Base-by-base conservation (phyloP, 306 rosid species). In the Gastrolobium bilobum region DNA sequence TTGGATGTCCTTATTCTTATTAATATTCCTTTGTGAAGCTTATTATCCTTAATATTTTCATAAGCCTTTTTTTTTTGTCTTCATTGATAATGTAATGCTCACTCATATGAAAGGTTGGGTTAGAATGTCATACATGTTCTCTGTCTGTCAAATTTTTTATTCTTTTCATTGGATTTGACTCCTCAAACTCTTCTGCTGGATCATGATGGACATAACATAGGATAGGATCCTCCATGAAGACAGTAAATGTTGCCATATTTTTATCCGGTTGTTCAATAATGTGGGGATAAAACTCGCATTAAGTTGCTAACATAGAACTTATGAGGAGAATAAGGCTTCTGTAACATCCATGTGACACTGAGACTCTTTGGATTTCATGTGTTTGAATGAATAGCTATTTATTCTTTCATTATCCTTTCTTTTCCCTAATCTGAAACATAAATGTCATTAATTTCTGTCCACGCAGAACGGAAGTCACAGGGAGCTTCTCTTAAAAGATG, bases 401-500 rank as follows among this genome's bases (percentile, higher is more conserved):
- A 6, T 2, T 38, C 54, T 79, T 77, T 42, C 42, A 13, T n/a
- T 13, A 46, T 57, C 42, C 47, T 3, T 13, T 56, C 3, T n/a
- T 62, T 67, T 6, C 20, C 50, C 29, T 60, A 15, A 43, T 47
- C 29, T 35, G 61, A 80, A 76, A 11, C 67, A 10, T 51, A 30
- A 60, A 76, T 59, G 77, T 50, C 66, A 42, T 46, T 65, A 26
- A 20, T 68, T 71, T 60, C 14, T 82, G 37, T 70, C 53, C 73
- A 10, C 42, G 57, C 91, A 93, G 98, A 76, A 48, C 69, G 99
- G 98, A 65, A 92, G 88, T 82, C 98, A 95, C 85, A 85, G 79
- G 73, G 98, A 91, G 77, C 97, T 95, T 80, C 93, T 95, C 44
- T 38, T 78, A 37, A 84, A 85, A 65, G 96, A 87, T 77, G 97